phyloP scores from a whole-genome alignment of 495 filamentous ascomycete species.

The Penicillium coprophilum region DNA sequence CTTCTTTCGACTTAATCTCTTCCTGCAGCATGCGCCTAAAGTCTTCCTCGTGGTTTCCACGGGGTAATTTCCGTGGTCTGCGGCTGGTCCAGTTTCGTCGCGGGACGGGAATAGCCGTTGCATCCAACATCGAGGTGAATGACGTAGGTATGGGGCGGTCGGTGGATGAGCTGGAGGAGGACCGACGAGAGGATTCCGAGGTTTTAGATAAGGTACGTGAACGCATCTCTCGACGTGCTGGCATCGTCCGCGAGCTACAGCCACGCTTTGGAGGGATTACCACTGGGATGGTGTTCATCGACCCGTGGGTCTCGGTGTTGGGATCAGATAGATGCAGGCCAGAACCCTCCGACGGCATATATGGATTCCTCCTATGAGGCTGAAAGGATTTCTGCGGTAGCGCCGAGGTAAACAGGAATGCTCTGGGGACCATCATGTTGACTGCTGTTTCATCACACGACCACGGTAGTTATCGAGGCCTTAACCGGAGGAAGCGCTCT shows the following conservation, averaged over 20 bases:
- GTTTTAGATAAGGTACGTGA: conserved; percentile 27
- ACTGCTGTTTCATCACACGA: conserved; percentile 18
- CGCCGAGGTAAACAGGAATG: conserved; percentile 42
- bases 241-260: conserved; percentile 25
- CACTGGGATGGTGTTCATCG: conserved; percentile 38
- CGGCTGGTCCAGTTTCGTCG: conserved; percentile 35
- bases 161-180: conserved; percentile 34
- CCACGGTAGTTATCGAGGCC: conserved; percentile 10
- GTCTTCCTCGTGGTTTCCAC: conserved; percentile 46
- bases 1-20: conserved; percentile 37
- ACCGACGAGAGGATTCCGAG: conserved; percentile 26
- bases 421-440: conserved; percentile 51
- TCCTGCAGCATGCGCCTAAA: conserved; percentile 47
- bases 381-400: conserved; percentile 25
- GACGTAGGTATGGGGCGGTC: conserved; percentile 38
- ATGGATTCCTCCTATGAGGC: conserved; percentile 19
- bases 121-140: conserved; percentile 44
- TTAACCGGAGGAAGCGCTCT: conserved; percentile 49
- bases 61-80: conserved; percentile 39
- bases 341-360: conserved; percentile 12
- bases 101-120: conserved; percentile 46
- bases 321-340: conserved; percentile 19
- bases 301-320: conserved; percentile 2
- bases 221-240: conserved; percentile 23
- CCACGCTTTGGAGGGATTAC: conserved; percentile 45